phyloP scores from a whole-genome alignment of 2,329 filamentous ascomycete genomes.

The Pseudogymnoascus sp. region DNA sequence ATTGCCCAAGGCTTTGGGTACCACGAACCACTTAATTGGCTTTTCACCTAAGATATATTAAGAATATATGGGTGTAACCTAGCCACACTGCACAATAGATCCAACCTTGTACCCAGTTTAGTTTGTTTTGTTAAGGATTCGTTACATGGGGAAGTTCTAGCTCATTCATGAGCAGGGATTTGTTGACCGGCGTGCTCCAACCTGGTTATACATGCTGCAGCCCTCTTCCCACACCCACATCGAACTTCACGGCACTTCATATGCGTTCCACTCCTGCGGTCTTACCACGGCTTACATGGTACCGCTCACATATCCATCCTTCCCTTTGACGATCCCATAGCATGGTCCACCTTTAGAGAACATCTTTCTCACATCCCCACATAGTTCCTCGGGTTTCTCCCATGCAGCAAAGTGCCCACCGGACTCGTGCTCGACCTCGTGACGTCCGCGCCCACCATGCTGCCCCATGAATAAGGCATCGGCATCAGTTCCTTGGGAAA shows the following conservation, averaged over 20 bases:
- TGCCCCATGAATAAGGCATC: conserved; percentile 47
- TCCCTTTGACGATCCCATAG: conserved; percentile 21
- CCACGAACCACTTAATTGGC: neutral
- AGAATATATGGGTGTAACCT: neutral
- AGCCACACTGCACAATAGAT: neutral
- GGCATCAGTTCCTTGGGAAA: conserved; percentile 54
- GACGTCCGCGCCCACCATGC: conserved; percentile 55
- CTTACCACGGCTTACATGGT: neutral
- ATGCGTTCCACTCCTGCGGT: neutral
- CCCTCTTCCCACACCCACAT: neutral
- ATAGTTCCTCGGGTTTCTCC: conserved; percentile 48
- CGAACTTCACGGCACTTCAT: neutral
- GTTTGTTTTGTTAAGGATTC: neutral
- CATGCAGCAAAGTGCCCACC: conserved; percentile 51
- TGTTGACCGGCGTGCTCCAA: neutral
- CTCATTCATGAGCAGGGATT: neutral
- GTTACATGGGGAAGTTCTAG: neutral
- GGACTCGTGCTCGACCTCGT: conserved; percentile 35
- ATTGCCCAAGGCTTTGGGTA: neutral
- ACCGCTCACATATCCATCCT: conserved; percentile 11
- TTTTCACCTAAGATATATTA: neutral
- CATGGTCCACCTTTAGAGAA: conserved; percentile 43
- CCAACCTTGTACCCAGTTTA: neutral
- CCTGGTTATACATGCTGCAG: neutral
- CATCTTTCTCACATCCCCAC: conserved; percentile 47